Evolutionary conservation across 192 early-diverging fungal genomes (phyloP).

Genomic region (Mortierella hygrophila): DNA sequence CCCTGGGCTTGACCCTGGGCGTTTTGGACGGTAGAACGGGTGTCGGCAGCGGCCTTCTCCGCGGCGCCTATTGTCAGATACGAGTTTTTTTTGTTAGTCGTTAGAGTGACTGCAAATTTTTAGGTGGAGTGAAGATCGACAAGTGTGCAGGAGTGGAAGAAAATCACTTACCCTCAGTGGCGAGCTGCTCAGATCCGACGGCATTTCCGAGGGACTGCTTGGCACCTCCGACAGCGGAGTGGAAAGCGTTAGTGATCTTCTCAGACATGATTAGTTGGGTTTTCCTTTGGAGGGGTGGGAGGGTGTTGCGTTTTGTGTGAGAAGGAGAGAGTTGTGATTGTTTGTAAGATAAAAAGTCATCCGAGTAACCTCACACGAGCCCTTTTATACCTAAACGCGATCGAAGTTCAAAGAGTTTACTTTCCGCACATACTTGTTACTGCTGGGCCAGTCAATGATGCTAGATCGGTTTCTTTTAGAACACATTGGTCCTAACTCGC

Average conservation of each 20-base stretch:
- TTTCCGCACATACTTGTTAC: neutral
- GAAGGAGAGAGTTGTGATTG: neutral
- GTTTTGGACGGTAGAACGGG: neutral
- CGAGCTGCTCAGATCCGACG: constrained; percentile 35
- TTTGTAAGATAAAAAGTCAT: neutral
- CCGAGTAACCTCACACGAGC: no score
- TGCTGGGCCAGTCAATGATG: neutral
- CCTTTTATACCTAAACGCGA: neutral
- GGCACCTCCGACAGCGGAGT: constrained; percentile 21
- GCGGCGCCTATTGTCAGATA: constrained; percentile 16
- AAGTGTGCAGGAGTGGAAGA: neutral
- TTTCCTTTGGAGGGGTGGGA: neutral
- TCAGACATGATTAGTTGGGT: constrained; percentile 28
- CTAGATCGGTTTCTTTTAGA: neutral
- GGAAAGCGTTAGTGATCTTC: constrained; percentile 24
- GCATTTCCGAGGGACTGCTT: constrained; percentile 34
- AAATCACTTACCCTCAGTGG: constrained; percentile 20
- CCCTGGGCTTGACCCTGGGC: constrained; percentile 27
- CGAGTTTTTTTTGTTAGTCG: neutral
- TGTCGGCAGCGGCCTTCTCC: constrained; percentile 31
- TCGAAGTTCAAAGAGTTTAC: no score
- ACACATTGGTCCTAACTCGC: neutral
- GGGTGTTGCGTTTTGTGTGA: neutral
- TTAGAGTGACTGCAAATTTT: no score
- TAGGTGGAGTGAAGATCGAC: neutral